Evolutionary conservation across 352 stramenopile species (phyloP).

Genomic region (Phytopythium kandeliae): DNA sequence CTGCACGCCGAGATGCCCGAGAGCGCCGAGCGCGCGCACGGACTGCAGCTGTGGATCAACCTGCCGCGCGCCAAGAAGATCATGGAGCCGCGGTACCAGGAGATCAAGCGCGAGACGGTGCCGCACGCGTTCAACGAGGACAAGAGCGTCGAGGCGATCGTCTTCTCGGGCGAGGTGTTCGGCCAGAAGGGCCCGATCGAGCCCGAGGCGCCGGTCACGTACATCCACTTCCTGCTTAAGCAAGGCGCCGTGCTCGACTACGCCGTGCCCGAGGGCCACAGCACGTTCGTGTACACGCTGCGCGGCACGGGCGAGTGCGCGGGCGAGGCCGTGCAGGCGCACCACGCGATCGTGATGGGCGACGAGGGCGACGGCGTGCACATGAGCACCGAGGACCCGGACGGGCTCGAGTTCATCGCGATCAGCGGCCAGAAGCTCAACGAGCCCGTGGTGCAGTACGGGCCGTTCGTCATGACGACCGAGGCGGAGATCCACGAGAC

Average conservation of each 20-base stretch:
- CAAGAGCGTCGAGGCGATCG: conserved; percentile 38
- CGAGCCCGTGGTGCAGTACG: conserved; percentile 58
- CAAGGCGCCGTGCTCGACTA: conserved; percentile 28
- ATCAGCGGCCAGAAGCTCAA: conserved; percentile 46
- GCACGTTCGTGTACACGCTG: conserved; percentile 36
- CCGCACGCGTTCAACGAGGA: conserved; percentile 33
- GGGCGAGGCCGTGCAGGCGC: conserved; percentile 18
- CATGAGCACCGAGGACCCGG: conserved; percentile 18
- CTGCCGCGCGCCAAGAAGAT: conserved; percentile 29
- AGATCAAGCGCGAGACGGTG: conserved; percentile 37
- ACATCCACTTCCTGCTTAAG: conserved; percentile 44
- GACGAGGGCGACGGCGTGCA: conserved; percentile 42
- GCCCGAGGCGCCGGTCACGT: conserved; percentile 39
- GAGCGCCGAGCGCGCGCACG: conserved; percentile 20
- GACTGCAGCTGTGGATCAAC: conserved; percentile 54
- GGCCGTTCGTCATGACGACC: conserved; percentile 75
- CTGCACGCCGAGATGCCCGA: conserved; percentile 50
- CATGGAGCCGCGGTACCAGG: conserved; percentile 43
- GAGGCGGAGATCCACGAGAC: conserved; percentile 45
- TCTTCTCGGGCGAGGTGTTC: conserved; percentile 48
- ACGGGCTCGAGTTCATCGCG: conserved; percentile 45
- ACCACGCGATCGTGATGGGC: conserved; percentile 51
- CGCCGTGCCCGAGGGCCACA: conserved; percentile 29
- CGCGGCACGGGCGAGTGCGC: conserved; percentile 22
- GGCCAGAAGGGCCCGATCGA: conserved; percentile 30